Evolutionary conservation across 2,329 filamentous ascomycete species (phyloP), one percentile per base, ranked within the genome.

Genomic region (Fusarium protoensiforme): DNA sequence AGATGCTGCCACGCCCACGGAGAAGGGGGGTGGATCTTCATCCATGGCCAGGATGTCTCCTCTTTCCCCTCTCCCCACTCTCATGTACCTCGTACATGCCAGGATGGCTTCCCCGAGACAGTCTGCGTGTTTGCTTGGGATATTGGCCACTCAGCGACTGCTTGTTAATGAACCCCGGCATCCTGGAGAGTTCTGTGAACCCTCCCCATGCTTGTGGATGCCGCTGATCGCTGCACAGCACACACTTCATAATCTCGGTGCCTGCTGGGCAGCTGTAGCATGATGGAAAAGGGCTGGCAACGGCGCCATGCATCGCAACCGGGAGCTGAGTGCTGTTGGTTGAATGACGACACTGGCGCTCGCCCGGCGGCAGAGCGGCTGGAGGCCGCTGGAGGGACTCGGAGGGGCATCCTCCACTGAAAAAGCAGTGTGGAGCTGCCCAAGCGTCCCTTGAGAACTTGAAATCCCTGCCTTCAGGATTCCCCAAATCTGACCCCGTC

Each of bases 381-480:
- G 22, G 57, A 71, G 60, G 69, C 64, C 65, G 65, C 70, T 29
- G 67, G 24, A 60, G 54, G 70, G 62, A 39, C 18, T 31, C 46
- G 31, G 46, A 53, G 46, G 69, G 67, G 71, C 51, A 63, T 18
- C 68, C 68, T 74, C 71, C 71, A 74, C 71, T 74, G 68, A 72
- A 74, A 56, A 74, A 74, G 71, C 71, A 72, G 58, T 72, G 71
- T 74, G 71, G 71, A 72, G 61, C 48, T 65, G 53, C 65, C 43
- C 64, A 65, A 64, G 64, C 64, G 46, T 38, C 39, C 53, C 56
- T 27, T 31, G 39, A 51, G 31, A 13, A 10, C n/a, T n/a, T n/a
- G 43, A 46, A 46, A 46, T 24, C 41, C 41, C 8, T 46, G 41
- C 41, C 14, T 46, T 46, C 20, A 46, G 38, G 36, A 13, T 29